These are phyloP conservation scores for Lentinula edodes DNA, from an alignment of 768 basidiomycete genomes.

Conservation along the genomic window DNA sequence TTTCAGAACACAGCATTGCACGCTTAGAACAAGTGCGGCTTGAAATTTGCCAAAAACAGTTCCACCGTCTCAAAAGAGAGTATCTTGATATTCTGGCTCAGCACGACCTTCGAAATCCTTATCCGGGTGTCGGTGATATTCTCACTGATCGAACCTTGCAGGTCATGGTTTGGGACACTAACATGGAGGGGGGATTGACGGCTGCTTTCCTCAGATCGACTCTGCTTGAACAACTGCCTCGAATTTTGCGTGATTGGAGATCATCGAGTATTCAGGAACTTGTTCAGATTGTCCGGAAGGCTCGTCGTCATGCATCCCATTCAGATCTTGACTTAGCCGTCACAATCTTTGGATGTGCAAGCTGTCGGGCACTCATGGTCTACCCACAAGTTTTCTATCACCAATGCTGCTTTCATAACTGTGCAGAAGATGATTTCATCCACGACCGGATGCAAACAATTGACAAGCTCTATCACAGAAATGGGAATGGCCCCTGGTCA, in stretches of 20 bases:
- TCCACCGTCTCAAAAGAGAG: neutral
- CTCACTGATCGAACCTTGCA: neutral
- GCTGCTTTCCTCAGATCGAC: neutral
- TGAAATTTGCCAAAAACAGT: too few relatives aligned
- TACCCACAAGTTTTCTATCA: constrained; percentile 3
- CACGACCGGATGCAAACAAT: neutral
- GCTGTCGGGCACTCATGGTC: neutral
- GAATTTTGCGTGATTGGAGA: neutral
- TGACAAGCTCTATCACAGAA: neutral
- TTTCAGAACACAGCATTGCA: neutral
- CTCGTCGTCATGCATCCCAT: neutral
- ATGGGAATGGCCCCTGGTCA: neutral
- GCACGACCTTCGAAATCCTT: too few relatives aligned
- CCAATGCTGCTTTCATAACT: neutral
- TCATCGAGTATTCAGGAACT: neutral
- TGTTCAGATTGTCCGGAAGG: neutral
- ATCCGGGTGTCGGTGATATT: neutral
- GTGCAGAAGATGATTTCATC: neutral
- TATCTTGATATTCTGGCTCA: neutral
- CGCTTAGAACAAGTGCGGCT: neutral
- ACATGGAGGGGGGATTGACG: neutral
- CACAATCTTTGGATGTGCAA: neutral
- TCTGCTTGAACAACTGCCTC: neutral
- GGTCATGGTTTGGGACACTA: neutral
- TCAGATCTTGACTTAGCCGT: neutral